A percentile compares a stretch with the other conserved stretches of the same genome.
Conservation (phyloP, 2,329 filamentous ascomycete species). For the Phialocephala sp. region DNA sequence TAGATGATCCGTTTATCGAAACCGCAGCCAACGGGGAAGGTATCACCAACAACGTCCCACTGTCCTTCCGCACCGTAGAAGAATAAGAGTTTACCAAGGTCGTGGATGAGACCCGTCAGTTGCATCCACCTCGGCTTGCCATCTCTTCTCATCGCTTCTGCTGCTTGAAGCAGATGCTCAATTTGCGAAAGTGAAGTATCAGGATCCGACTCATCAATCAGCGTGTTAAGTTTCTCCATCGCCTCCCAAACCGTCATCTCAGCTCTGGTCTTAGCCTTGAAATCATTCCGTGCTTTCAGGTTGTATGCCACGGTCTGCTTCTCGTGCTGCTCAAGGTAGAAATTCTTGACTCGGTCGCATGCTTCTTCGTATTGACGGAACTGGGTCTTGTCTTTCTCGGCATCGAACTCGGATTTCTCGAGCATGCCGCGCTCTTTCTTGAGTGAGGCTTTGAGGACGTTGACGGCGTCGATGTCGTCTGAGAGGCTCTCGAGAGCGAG, state of each 20-base stretch:
- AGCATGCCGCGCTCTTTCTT: slow-evolving; percentile 50
- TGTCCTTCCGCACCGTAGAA: slow-evolving; percentile 85
- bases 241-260: slow-evolving; percentile 90
- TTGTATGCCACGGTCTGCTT: slow-evolving; percentile 86
- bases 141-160: slow-evolving; percentile 87
- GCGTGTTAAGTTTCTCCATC: slow-evolving; percentile 89
- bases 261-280: slow-evolving; percentile 66
- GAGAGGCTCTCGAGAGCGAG: slow-evolving; percentile 50
- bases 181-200: slow-evolving; percentile 89
- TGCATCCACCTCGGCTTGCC: slow-evolving; percentile 86
- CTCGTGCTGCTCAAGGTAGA: slow-evolving; percentile 76
- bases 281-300: slow-evolving; percentile 75
- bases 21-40: slow-evolving; percentile 78
- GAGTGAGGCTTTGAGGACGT: slow-evolving; percentile 53
- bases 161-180: slow-evolving; percentile 85
- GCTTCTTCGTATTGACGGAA: slow-evolving; percentile 86
- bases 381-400: slow-evolving; percentile 76
- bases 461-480: slow-evolving; percentile 60
- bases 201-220: slow-evolving; percentile 90
- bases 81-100: slow-evolving; percentile 80
- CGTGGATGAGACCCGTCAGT: slow-evolving; percentile 77
- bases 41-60: slow-evolving; percentile 93
- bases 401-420: slow-evolving; percentile 70
- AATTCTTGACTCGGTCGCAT: slow-evolving; percentile 83
- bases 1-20: slow-evolving; percentile 82